Conservation (phyloP, 805 yeast species). For the Candida chilensis region DNA sequence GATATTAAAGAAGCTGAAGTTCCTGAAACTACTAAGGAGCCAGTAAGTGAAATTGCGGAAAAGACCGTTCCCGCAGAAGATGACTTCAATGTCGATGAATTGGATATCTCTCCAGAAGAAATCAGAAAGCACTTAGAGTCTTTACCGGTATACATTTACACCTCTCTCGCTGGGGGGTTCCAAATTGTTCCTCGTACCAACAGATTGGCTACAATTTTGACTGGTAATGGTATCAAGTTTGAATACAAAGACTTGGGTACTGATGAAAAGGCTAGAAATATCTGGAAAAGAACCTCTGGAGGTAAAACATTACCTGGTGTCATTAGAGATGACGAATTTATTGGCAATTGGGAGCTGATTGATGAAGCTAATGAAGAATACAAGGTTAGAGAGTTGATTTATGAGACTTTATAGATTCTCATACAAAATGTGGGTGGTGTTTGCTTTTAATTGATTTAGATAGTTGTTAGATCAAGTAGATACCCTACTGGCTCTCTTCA, state of each 20-base stretch:
- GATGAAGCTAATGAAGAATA: conserved; percentile 83
- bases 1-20: conserved; percentile 9
- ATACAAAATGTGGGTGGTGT: background rate
- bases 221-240: conserved; percentile 63
- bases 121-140: conserved; percentile 29
- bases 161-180: conserved; percentile 85
- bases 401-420: conserved; percentile 43
- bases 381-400: conserved; percentile 51
- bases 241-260: conserved; percentile 76
- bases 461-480: background rate
- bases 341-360: conserved; percentile 81
- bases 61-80: conserved; percentile 4
- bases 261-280: conserved; percentile 73
- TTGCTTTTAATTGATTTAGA: background rate
- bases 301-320: conserved; percentile 81
- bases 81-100: conserved; percentile 4
- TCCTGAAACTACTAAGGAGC: conserved; percentile 5
- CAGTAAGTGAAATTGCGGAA: conserved; percentile 4
- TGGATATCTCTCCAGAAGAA: conserved; percentile 5
- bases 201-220: conserved; percentile 62
- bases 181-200: conserved; percentile 73
- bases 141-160: conserved; percentile 67
- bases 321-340: conserved; percentile 70
- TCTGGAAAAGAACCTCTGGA: conserved; percentile 69
- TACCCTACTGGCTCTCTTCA: no score